Conservation (phyloP, 2,329 filamentous ascomycete genomes). For the Xenoacremonium recifei region DNA sequence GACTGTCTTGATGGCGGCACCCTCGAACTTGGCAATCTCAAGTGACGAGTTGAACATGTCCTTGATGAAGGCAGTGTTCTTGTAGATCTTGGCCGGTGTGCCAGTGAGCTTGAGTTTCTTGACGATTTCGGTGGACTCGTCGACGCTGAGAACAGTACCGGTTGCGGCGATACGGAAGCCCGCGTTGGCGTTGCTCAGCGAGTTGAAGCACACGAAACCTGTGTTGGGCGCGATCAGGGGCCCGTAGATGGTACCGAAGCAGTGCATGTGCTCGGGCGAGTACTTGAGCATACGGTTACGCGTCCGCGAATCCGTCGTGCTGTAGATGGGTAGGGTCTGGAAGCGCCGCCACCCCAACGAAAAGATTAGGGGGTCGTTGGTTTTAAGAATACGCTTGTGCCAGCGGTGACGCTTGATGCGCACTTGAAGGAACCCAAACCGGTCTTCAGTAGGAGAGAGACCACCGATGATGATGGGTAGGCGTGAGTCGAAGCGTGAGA, state of each 20-base stretch:
- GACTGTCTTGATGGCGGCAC: slow-evolving; percentile 91
- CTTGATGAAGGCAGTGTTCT: slow-evolving; percentile 98
- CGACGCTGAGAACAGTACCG: slow-evolving; percentile 88
- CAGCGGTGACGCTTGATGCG: slow-evolving; percentile 96
- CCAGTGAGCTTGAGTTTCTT: slow-evolving; percentile 99
- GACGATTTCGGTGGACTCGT: slow-evolving; percentile 95
- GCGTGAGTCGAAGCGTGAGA: slow-evolving; percentile 74
- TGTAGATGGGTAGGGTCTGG: slow-evolving; percentile 90
- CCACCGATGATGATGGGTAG: slow-evolving; percentile 88
- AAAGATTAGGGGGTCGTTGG: slow-evolving; percentile 95
- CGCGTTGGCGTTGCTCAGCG: slow-evolving; percentile 77
- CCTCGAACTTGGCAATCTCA: slow-evolving; percentile 98
- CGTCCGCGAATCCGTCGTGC: slow-evolving; percentile 88
- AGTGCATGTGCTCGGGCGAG: slow-evolving; percentile 99
- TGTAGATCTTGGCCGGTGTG: slow-evolving; percentile 94
- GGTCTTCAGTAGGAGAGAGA: slow-evolving; percentile 88
- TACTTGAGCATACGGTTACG: slow-evolving; percentile 98
- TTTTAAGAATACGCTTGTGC: slow-evolving; percentile 99
- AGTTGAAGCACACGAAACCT: slow-evolving; percentile 91
- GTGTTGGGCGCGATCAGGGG: slow-evolving; percentile 95
- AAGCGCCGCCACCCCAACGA: slow-evolving; percentile 95
- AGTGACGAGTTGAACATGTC: slow-evolving; percentile 95
- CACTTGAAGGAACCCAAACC: slow-evolving; percentile 93
- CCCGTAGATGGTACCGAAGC: slow-evolving; percentile 93
- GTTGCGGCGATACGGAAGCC: slow-evolving; percentile 95